Evolutionary conservation across 345 rosid genomes (phyloP).

Genomic region (Camelina hispida): DNA sequence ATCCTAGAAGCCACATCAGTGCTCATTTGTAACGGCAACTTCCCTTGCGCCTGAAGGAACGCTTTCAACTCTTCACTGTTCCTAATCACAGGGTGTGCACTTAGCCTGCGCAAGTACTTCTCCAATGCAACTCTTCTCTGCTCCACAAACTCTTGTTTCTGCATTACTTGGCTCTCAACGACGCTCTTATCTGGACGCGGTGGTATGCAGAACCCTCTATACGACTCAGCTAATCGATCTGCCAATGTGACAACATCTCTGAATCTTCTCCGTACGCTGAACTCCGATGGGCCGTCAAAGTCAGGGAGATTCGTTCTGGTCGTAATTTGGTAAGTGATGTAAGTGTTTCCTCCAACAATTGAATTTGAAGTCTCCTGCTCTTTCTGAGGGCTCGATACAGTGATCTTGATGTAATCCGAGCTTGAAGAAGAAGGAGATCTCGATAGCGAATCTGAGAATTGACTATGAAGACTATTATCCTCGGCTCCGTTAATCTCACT

Average conservation of each 20-base stretch:
- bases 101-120: constrained; percentile 78
- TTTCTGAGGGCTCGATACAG: constrained; percentile 83
- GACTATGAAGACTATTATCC: constrained; percentile 50
- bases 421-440: constrained; percentile 62
- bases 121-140: constrained; percentile 86
- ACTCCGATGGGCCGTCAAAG: constrained; percentile 65
- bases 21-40: constrained; percentile 63
- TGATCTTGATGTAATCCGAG: constrained; percentile 69
- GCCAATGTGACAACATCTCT: constrained; percentile 79
- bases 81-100: constrained; percentile 72
- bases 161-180: constrained; percentile 96
- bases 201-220: constrained; percentile 82
- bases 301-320: constrained; percentile 79
- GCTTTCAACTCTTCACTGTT: constrained; percentile 83
- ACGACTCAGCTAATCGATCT: constrained; percentile 81
- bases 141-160: constrained; percentile 94
- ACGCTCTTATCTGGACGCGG: constrained; percentile 94
- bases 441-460: constrained; percentile 51
- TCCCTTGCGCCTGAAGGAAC: constrained; percentile 83
- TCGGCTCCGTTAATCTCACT: constrained; percentile 64
- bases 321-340: constrained; percentile 77
- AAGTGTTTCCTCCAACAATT: constrained; percentile 76
- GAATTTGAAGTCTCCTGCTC: constrained; percentile 77
- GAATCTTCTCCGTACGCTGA: constrained; percentile 79
- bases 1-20: constrained; percentile 93